These are phyloP conservation scores for Candida hungchunana DNA, from an alignment of 805 yeast species.

Conservation along the genomic window DNA sequence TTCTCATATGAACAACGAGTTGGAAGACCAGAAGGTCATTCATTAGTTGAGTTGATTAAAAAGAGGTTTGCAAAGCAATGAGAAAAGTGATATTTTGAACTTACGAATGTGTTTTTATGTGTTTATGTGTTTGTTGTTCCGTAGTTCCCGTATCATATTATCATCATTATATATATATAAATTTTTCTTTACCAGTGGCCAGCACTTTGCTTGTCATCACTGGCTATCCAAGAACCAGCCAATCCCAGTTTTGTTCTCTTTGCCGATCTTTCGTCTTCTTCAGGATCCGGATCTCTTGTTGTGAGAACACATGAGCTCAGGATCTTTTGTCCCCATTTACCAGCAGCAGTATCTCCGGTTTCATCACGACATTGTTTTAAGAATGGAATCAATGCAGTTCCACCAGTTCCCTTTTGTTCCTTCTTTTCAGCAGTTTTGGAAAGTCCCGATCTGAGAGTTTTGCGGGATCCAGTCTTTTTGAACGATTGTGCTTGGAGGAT, in stretches of 20 bases:
- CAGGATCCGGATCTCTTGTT: slow-evolving; percentile 15
- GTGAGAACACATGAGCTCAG: slow-evolving; percentile 47
- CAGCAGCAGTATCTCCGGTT: slow-evolving; percentile 91
- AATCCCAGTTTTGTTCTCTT: slow-evolving; percentile 30
- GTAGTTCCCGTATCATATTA: too few relatives aligned
- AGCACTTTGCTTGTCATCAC: slow-evolving; percentile 24
- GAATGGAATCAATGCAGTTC: slow-evolving; percentile 87
- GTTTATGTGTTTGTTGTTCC: too few relatives aligned
- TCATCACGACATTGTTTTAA: slow-evolving; percentile 94
- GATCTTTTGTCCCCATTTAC: slow-evolving; percentile 81
- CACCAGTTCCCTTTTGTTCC: slow-evolving; percentile 85
- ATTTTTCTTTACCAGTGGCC: slow-evolving; percentile 32
- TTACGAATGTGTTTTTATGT: too few relatives aligned
- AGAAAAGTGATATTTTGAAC: too few relatives aligned
- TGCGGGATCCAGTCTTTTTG: slow-evolving; percentile 46
- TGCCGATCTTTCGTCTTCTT: slow-evolving; percentile 6
- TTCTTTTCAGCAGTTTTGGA: slow-evolving; percentile 44
- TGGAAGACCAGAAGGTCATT: slow-evolving; percentile 56
- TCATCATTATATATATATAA: too few relatives aligned
- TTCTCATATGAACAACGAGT: slow-evolving; percentile 57
- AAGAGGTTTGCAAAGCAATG: slow-evolving; percentile 28
- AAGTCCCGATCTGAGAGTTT: slow-evolving; percentile 62
- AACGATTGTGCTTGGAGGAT: slow-evolving; percentile 69
- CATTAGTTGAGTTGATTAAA: slow-evolving; percentile 47
- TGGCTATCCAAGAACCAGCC: slow-evolving; percentile 29